phyloP scores from a whole-genome alignment of 2,329 filamentous ascomycete species.

The Alternaria tenuissima region DNA sequence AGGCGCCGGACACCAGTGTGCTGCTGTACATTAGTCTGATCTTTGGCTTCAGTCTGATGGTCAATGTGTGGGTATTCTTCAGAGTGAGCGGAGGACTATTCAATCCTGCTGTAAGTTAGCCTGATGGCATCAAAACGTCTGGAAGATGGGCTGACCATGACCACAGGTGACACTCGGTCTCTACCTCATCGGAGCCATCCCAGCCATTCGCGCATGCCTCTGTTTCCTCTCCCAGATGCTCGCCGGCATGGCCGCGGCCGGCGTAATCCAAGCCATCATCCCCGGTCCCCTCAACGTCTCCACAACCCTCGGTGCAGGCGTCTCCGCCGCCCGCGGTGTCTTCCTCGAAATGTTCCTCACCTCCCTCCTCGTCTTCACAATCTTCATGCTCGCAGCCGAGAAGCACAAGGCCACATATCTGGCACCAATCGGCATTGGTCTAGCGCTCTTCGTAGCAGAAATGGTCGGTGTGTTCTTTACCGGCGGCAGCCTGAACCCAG shows the following conservation, averaged over 20 bases:
- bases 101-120: slow-evolving; percentile 51
- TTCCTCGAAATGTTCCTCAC: slow-evolving; percentile 54
- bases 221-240: slow-evolving; percentile 49
- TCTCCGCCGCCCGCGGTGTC: slow-evolving; percentile 44
- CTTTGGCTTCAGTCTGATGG: slow-evolving; percentile 51
- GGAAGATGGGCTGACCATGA: not conserved
- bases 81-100: slow-evolving; percentile 51
- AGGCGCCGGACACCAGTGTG: slow-evolving; percentile 45
- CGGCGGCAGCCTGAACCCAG: slow-evolving; percentile 54
- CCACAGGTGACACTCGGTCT: slow-evolving; percentile 49
- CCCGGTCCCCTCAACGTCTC: slow-evolving; percentile 46
- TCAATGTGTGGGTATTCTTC: slow-evolving; percentile 54
- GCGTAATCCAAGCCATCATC: slow-evolving; percentile 46
- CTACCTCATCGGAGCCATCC: slow-evolving; percentile 44
- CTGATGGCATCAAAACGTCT: not conserved
- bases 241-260: slow-evolving; percentile 48
- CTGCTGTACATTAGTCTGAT: slow-evolving; percentile 49
- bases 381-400: slow-evolving; percentile 72
- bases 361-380: slow-evolving; percentile 51
- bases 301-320: slow-evolving; percentile 45
- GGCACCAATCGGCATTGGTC: slow-evolving; percentile 75
- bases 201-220: slow-evolving; percentile 33
- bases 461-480: slow-evolving; percentile 58
- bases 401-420: slow-evolving; percentile 77
- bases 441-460: slow-evolving; percentile 71